Conservation (phyloP, 2,329 filamentous ascomycete species). For the Tolypocladium ovalisporum region DNA sequence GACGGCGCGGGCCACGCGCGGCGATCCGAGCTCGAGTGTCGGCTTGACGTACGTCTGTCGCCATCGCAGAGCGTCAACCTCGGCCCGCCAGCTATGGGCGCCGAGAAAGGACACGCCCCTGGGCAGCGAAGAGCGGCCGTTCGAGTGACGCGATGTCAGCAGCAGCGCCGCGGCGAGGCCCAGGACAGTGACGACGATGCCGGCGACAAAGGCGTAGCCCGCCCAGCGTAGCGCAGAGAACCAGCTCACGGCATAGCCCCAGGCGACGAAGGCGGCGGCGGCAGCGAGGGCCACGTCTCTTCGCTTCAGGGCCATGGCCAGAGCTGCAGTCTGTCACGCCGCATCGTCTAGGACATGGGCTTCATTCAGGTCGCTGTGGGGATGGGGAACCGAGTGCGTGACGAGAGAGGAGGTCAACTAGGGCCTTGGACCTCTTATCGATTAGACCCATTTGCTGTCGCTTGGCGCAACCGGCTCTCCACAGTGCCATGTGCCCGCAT, state of each 20-base stretch:
- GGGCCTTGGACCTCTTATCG: not conserved
- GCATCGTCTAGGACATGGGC: constrained; percentile 13
- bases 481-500: not conserved
- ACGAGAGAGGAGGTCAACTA: not conserved
- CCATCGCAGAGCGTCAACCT: constrained; percentile 54
- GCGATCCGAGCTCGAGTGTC: constrained; percentile 65
- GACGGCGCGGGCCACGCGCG: constrained; percentile 67
- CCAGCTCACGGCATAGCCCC: constrained; percentile 78
- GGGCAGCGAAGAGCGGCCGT: constrained; percentile 23
- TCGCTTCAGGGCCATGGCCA: constrained; percentile 59
- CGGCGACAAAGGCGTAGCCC: constrained; percentile 71
- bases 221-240: constrained; percentile 73
- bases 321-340: constrained; percentile 14
- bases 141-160: constrained; percentile 37
- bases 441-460: not conserved
- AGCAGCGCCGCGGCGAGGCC: constrained; percentile 48
- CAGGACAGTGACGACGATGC: constrained; percentile 45
- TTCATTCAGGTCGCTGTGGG: not conserved
- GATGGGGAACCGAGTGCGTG: not conserved
- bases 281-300: constrained; percentile 60
- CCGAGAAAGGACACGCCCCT: constrained; percentile 48
- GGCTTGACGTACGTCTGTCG: constrained; percentile 56
- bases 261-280: constrained; percentile 67
- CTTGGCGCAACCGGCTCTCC: not conserved
- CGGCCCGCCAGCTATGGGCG: constrained; percentile 55